Evolutionary conservation across 2,329 filamentous ascomycete species (phyloP).

Genomic region (Apiospora saccharicola): DNA sequence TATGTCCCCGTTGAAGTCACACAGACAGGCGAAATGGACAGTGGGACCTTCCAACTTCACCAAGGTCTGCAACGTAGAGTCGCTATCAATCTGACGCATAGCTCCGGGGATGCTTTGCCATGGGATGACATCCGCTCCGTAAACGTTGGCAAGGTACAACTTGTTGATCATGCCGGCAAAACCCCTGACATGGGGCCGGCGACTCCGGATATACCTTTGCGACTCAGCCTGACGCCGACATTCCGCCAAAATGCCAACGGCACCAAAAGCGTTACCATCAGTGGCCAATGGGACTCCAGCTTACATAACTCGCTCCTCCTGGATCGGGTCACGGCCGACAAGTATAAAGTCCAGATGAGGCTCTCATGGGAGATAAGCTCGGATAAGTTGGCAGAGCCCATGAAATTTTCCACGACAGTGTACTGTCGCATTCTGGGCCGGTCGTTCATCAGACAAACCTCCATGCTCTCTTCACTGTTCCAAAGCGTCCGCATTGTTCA

Average conservation of each 20-base stretch:
- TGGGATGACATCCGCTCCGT: slow-evolving; percentile 86
- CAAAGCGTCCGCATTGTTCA: slow-evolving; percentile 86
- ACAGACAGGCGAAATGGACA: slow-evolving; percentile 82
- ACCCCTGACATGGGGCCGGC: slow-evolving; percentile 78
- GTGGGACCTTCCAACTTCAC: slow-evolving; percentile 93
- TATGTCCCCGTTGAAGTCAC: slow-evolving; percentile 94
- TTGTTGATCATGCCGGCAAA: slow-evolving; percentile 86
- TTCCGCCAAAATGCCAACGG: slow-evolving; percentile 90
- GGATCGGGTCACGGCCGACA: slow-evolving; percentile 92
- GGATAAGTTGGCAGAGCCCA: slow-evolving; percentile 83
- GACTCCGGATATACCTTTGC: slow-evolving; percentile 77
- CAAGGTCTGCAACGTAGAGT: slow-evolving; percentile 92
- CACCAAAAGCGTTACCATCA: slow-evolving; percentile 83
- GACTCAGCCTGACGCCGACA: slow-evolving; percentile 77
- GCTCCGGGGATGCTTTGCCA: slow-evolving; percentile 84
- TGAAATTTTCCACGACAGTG: slow-evolving; percentile 84
- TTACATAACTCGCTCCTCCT: slow-evolving; percentile 90
- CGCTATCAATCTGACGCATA: slow-evolving; percentile 88
- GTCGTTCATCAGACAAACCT: slow-evolving; percentile 83
- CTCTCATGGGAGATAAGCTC: slow-evolving; percentile 87
- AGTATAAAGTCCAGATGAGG: slow-evolving; percentile 88
- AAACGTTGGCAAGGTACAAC: slow-evolving; percentile 79
- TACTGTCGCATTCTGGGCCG: slow-evolving; percentile 85
- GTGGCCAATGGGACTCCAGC: slow-evolving; percentile 97
- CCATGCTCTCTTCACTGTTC: slow-evolving; percentile 87